These are phyloP conservation scores for Moesziomyces parantarcticus DNA, from an alignment of 1,284 basidiomycete species.

Conservation along the genomic window DNA sequence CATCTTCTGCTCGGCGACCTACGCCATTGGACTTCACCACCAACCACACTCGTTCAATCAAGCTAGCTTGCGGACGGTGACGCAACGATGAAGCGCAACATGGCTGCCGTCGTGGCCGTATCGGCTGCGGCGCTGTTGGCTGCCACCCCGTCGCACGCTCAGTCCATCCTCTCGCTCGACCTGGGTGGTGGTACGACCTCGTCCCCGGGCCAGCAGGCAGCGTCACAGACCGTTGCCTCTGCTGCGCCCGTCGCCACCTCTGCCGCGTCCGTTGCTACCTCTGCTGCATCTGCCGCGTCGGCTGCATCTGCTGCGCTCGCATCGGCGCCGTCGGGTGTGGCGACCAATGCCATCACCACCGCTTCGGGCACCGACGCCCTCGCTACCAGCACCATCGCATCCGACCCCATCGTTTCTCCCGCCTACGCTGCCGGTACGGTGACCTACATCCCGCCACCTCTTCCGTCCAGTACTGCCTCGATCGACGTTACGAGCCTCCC, in stretches of 20 bases:
- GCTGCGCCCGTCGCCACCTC: constrained; percentile 7
- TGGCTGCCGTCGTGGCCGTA: constrained; percentile 23
- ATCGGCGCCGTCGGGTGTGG: neutral
- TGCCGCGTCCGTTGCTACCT: constrained; percentile 1
- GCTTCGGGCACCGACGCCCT: constrained; percentile 29
- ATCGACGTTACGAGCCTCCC: constrained; percentile 42
- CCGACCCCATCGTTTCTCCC: constrained; percentile 23
- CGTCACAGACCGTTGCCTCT: constrained; percentile 3
- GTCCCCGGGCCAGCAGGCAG: constrained; percentile 12
- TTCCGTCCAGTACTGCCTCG: constrained; percentile 15
- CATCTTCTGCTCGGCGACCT: neutral
- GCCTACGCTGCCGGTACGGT: constrained; percentile 42
- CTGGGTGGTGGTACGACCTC: constrained; percentile 11
- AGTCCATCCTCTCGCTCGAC: constrained; percentile 25
- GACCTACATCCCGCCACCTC: constrained; percentile 36
- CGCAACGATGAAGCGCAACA: constrained; percentile 24
- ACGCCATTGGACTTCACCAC: neutral
- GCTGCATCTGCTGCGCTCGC: constrained; percentile 2
- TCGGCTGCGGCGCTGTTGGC: constrained; percentile 33
- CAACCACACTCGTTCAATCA: neutral
- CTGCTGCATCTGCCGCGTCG: constrained; percentile 1
- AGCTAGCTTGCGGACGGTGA: no score
- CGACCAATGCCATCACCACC: constrained; percentile 6
- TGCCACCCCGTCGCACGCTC: constrained; percentile 16
- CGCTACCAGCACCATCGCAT: constrained; percentile 25